Evolutionary conservation across 768 basidiomycete genomes (phyloP), one percentile per base, ranked within the genome.

Genomic region (Postia placenta): DNA sequence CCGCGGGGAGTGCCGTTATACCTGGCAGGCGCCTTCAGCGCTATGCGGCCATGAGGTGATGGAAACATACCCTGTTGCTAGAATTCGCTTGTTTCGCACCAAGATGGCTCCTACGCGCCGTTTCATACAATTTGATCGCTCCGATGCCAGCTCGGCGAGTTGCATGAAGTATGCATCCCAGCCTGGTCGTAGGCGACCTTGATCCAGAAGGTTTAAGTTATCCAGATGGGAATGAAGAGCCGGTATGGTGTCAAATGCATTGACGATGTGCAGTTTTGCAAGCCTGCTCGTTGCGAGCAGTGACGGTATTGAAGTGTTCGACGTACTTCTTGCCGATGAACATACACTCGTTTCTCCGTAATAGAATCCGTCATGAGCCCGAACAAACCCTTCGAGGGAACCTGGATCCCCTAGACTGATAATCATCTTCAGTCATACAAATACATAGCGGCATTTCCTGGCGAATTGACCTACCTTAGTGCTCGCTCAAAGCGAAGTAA

Each of bases 91-190:
- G 48, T 88, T 84, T 0, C 90, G 80, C 25, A 97, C 94, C 24
- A 99, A 71, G 17, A 99, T 81, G 0, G 94, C 94, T 6, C 96
- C 96, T 0, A 99, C 96, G 2, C 96, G 79, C 6, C 94, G 79
- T 64, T 97, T 96, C 93, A 97, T 96, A 64, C 94, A 96, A 61
- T 96, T 96, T 3, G 92, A 93, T 27, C 92, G 74, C 51, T 79
- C 82, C 12, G 93, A 91, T 14, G 93, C 93, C 30, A 97, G 76
- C 15, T 86, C 85, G 12, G 95, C 94, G 26, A 97, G 74, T 3
- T 87, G 92, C 95, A 98, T 98, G 65, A 98, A 98, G 67, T 98
- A 98, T 0, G 84, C 81, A 63, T 98, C 95, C 95, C 95, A 98
- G 14, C 78, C 76, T 2, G 95, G 95, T 41, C 95, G 74, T 24